Evolutionary conservation across 2,329 filamentous ascomycete species (phyloP), one percentile per base, ranked within the genome.

Genomic region (Apiospora saccharicola): DNA sequence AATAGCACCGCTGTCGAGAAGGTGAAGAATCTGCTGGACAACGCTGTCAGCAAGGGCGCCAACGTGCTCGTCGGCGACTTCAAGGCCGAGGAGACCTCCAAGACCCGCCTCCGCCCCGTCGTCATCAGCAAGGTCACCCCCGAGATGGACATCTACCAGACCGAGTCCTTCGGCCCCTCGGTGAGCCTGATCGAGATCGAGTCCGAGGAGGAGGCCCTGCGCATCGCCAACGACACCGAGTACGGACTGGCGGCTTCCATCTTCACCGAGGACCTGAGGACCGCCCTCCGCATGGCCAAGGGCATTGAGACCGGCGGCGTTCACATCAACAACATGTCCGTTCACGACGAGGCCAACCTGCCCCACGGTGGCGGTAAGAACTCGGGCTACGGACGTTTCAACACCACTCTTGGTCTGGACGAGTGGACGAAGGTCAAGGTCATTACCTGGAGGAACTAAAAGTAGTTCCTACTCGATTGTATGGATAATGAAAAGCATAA

Each of bases 161-260:
- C 86, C 24, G 92, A 93, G 80, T 89, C 88, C 0, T 94, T 94
- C 75, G 92, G 91, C 0, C 91, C 92, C 0, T 87, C 88, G 0
- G 88, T 92, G 3, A 89, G 88, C 22, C 76, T 93, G 64, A 86
- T 90, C 16, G 85, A 88, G 30, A 86, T 92, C 47, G 85, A 89
- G 4, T 82, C 81, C 7, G 88, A 90, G 22, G 90, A 92, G n/a
- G 89, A 92, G 73, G 91, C 91, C 0, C 80, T 93, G 41, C 84
- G 85, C 53, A 82, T 92, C 37, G 90, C 91, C 24, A 93, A 94
- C 76, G 90, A 93, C 75, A 93, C 90, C 4, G 90, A 92, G 51
- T 93, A 92, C 78, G 92, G 92, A 4, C 87, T 94, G 10, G 85
- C 86, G 4, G 87, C 88, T 2, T 87, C 91, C 0, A 86, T 94